Evolutionary conservation across 495 filamentous ascomycete species (phyloP), one percentile per base, ranked within the genome.

Genomic region (Neurospora sp.): DNA sequence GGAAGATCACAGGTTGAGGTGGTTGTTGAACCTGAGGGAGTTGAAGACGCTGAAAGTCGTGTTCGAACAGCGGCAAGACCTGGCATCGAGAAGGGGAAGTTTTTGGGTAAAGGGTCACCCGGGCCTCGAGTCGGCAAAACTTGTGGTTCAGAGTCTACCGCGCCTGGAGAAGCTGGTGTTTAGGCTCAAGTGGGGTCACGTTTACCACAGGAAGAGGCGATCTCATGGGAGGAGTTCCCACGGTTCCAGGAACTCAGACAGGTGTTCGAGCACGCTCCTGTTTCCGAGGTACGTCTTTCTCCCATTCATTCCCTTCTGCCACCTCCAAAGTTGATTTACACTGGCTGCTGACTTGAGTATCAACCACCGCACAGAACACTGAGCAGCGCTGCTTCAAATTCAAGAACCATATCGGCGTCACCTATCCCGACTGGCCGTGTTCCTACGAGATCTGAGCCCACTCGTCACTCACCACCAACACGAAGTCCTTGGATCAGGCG

Each of bases 361-460:
- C 9, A 53, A 53, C 20, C 20, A 53, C 14, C 20, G 9, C 2
- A 53, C n/a, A 53, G 45, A 0, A 27, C 20, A 0, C 45, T 0
- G 20, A 53, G 20, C 20, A 53, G 45, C 45, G 45, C 45, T 53
- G 45, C 45, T 53, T 53, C 20, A 53, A 53, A 53, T 53, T 53
- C 45, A 53, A 12, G 9, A 53, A 53, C 4, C 45, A 53, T 53
- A 53, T 53, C 20, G 45, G 45, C 45, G 20, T 53, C 20, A 53
- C 45, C 9, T 53, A 53, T 53, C 45, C 9, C 20, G 45, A 53
- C 45, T 53, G 20, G 45, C 45, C 20, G 20, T 53, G 45, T 27
- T 53, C 45, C 10, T 27, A 53, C 45, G 9, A 53, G 45, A 53
- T 53, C 45, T 27, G 20, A 53, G 20, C 9, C 44, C 44, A 27